Conservation (phyloP, 106 monocot genomes). For the Allium sativum region DNA sequence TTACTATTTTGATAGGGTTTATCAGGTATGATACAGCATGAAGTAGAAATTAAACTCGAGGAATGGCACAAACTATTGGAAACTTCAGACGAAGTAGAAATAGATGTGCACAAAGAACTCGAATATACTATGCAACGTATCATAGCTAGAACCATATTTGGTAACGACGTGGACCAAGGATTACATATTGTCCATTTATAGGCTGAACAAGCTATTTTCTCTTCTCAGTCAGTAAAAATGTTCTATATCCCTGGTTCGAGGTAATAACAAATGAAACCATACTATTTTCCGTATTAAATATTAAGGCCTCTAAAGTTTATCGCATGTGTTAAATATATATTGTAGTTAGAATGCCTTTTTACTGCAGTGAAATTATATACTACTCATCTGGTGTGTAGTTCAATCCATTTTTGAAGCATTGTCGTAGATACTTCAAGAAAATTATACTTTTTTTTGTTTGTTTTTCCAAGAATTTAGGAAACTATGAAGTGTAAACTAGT, state of each 20-base stretch:
- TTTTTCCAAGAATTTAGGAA: too few species aligned
- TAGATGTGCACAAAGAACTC: neutral
- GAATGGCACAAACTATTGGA: conserved; percentile 5
- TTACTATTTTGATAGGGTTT: neutral
- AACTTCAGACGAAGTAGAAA: conserved; percentile 7
- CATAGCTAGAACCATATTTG: conserved; percentile 5
- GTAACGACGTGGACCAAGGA: neutral
- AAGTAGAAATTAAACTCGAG: neutral
- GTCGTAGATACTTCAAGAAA: too few species aligned
- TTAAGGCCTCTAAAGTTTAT: neutral
- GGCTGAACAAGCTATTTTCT: conserved; percentile 3
- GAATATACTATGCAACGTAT: conserved; percentile 2
- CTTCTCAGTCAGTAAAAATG: conserved; percentile 3
- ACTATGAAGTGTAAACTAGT: too few species aligned
- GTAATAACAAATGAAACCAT: neutral
- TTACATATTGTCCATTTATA: conserved; percentile 3
- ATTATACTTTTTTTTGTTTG: too few species aligned
- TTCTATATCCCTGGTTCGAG: conserved; percentile 12
- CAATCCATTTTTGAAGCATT: too few species aligned
- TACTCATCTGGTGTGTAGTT: too few species aligned
- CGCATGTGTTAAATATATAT: neutral
- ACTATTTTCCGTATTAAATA: neutral
- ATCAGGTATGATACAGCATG: neutral
- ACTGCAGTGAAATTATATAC: too few species aligned
- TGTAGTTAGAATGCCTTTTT: too few species aligned